Conservation (phyloP, 2,329 filamentous ascomycete genomes). For the Alternaria hordeiaustralica region DNA sequence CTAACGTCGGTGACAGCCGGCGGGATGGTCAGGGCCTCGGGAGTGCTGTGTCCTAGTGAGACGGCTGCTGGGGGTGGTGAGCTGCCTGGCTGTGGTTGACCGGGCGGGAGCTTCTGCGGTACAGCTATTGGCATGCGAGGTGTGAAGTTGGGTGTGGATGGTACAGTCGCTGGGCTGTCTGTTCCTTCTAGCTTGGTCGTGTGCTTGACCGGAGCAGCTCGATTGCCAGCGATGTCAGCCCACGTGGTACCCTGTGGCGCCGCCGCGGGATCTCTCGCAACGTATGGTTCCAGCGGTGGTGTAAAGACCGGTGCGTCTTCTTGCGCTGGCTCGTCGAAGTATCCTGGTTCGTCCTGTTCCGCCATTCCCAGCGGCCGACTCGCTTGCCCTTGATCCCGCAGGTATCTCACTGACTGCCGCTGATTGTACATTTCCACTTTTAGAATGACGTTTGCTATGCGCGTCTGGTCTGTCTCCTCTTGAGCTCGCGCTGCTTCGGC, state of each 20-base stretch:
- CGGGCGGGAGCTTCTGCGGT: not conserved
- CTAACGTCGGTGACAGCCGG: not conserved
- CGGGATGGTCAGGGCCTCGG: not conserved
- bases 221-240: slow-evolving; percentile 10
- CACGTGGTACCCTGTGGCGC: slow-evolving; percentile 7
- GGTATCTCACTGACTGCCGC: slow-evolving; percentile 14
- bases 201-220: not conserved
- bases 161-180: not conserved
- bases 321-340: not conserved
- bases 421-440: slow-evolving; percentile 24
- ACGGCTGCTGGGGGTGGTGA: not conserved
- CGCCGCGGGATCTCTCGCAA: not conserved
- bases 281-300: not conserved
- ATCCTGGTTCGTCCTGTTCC: not conserved
- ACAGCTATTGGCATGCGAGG: not conserved
- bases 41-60: not conserved
- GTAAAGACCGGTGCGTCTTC: not conserved
- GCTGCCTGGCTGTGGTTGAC: not conserved
- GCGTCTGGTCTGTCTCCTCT: slow-evolving; percentile 11
- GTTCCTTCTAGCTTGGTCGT: not conserved
- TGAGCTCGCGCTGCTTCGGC: slow-evolving; percentile 15
- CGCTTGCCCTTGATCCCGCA: slow-evolving; percentile 4
- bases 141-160: not conserved
- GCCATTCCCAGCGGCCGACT: not conserved
- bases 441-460: slow-evolving; percentile 17